Evolutionary conservation across 768 basidiomycete species (phyloP).

Genomic region (Pleurotus platypus): DNA sequence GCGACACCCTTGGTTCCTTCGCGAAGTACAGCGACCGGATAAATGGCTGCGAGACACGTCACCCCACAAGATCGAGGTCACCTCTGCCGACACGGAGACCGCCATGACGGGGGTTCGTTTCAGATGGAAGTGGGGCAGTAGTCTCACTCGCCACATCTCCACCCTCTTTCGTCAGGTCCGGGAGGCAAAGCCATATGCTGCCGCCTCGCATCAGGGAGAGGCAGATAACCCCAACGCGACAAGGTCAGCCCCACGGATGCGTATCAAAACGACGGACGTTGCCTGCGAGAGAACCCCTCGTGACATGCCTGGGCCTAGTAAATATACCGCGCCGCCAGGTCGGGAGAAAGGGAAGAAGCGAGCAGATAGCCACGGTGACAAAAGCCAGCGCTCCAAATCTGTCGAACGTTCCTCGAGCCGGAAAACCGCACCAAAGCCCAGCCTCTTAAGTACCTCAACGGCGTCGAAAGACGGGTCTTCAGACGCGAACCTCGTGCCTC

Average conservation of each 20-base stretch:
- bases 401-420: constrained; percentile 24
- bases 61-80: constrained; percentile 45
- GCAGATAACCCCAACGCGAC: neutral
- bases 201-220: neutral
- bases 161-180: constrained; percentile 46
- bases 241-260: constrained; percentile 1
- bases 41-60: constrained; percentile 60
- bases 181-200: constrained; percentile 7
- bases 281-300: no score
- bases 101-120: constrained; percentile 69
- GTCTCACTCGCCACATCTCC: constrained; percentile 39
- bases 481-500: constrained; percentile 1
- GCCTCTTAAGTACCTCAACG: neutral
- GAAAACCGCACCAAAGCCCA: constrained; percentile 11
- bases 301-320: no score
- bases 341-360: constrained; percentile 24
- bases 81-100: constrained; percentile 71
- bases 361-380: constrained; percentile 8
- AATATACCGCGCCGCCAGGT: neutral
- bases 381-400: constrained; percentile 22
- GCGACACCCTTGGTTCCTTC: constrained; percentile 64
- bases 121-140: constrained; percentile 54
- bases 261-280: neutral
- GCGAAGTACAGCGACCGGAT: constrained; percentile 60
- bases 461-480: neutral